phyloP scores from a whole-genome alignment of 352 stramenopile genomes.

The Pythium pyrilobum region DNA sequence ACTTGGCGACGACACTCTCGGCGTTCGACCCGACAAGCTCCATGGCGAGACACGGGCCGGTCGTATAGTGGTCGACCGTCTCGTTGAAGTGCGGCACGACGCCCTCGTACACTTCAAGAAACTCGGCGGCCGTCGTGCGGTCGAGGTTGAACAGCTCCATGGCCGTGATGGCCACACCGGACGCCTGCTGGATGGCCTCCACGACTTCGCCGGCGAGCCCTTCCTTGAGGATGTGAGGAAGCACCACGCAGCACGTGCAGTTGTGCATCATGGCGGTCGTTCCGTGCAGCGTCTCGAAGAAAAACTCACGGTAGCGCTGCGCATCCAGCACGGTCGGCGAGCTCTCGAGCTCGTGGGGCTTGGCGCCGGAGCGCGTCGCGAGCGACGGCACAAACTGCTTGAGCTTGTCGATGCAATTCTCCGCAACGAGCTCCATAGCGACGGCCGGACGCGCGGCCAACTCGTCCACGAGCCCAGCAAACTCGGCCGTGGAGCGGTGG shows the following conservation, averaged over 20 bases:
- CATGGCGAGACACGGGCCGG: constrained; percentile 85
- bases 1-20: constrained; percentile 53
- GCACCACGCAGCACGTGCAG: constrained; percentile 91
- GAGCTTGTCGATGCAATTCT: constrained; percentile 61
- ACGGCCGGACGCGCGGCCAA: constrained; percentile 37
- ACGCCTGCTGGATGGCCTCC: constrained; percentile 59
- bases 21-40: constrained; percentile 73
- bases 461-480: constrained; percentile 32
- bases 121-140: constrained; percentile 83
- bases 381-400: constrained; percentile 48
- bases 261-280: constrained; percentile 76
- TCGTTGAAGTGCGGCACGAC: constrained; percentile 91
- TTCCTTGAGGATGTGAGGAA: constrained; percentile 91
- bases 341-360: constrained; percentile 41
- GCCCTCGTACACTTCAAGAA: constrained; percentile 89
- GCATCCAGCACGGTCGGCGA: constrained; percentile 45
- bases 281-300: constrained; percentile 48
- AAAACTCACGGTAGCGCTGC: constrained; percentile 55
- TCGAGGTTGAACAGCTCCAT: constrained; percentile 89
- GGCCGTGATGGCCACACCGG: constrained; percentile 75
- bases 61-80: constrained; percentile 87
- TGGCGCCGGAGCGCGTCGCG: constrained; percentile 34
- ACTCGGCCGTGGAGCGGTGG: constrained; percentile 28
- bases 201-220: constrained; percentile 77
- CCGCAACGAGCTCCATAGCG: constrained; percentile 70